Evolutionary conservation across 2,329 filamentous ascomycete genomes (phyloP).

Genomic region (Diplodia sapinea): DNA sequence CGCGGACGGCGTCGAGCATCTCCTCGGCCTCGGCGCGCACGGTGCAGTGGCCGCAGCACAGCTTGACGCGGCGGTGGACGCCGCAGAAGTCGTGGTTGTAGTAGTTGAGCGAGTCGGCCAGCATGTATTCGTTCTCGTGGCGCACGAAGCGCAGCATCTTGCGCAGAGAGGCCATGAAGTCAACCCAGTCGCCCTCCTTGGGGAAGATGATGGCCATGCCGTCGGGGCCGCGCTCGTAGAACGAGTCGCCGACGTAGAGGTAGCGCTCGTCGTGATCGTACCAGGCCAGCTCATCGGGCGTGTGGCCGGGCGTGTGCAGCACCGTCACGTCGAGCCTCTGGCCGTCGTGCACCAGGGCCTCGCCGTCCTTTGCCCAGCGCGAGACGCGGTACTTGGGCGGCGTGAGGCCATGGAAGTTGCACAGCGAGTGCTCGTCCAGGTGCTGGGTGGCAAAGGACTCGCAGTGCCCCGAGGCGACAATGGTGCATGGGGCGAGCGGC

Average conservation of each 20-base stretch:
- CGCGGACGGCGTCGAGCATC: constrained; percentile 45
- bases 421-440: constrained; percentile 50
- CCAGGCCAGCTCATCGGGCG: constrained; percentile 54
- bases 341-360: constrained; percentile 39
- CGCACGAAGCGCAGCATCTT: constrained; percentile 62
- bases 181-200: constrained; percentile 71
- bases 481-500: constrained; percentile 34
- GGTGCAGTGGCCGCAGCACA: constrained; percentile 49
- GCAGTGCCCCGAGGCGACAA: constrained; percentile 47
- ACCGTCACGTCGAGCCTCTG: constrained; percentile 49
- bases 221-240: constrained; percentile 50
- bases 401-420: constrained; percentile 42
- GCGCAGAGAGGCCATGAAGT: constrained; percentile 84
- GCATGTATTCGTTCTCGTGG: constrained; percentile 29
- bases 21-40: constrained; percentile 45
- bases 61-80: constrained; percentile 36
- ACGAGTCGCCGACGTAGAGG: constrained; percentile 55
- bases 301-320: constrained; percentile 56
- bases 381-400: constrained; percentile 51
- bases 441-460: constrained; percentile 50
- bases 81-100: constrained; percentile 37
- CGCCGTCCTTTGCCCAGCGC: constrained; percentile 50
- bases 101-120: constrained; percentile 29
- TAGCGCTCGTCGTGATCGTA: constrained; percentile 53
- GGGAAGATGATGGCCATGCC: constrained; percentile 50